Evolutionary conservation across 768 basidiomycete genomes (phyloP).

Genomic region (Phallus indusiatus): DNA sequence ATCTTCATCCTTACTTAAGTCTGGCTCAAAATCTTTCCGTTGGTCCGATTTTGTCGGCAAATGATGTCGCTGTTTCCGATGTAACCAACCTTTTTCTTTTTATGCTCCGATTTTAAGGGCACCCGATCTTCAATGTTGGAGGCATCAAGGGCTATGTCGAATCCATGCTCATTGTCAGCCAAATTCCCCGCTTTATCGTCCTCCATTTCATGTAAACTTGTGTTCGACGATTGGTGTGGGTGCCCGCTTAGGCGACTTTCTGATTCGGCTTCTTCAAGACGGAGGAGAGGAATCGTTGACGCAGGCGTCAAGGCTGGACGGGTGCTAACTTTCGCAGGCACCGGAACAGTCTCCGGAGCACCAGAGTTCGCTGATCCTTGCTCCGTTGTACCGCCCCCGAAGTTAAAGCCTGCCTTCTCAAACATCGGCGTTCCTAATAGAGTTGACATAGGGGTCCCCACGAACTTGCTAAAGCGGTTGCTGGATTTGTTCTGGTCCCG

Average conservation of each 20-base stretch:
- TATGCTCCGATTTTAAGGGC: not conserved
- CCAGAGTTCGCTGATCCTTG: not conserved
- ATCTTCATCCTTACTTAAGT: not conserved
- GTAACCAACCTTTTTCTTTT: not conserved
- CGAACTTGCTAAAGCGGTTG: not conserved
- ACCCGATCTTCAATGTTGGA: not conserved
- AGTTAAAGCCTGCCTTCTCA: slow-evolving; percentile 30
- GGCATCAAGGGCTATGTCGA: not conserved
- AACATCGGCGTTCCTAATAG: slow-evolving; percentile 25
- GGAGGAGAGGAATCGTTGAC: not conserved
- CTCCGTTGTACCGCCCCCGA: not conserved
- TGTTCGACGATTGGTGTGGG: not conserved
- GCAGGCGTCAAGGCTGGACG: not conserved
- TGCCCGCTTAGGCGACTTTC: not conserved
- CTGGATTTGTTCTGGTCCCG: not conserved
- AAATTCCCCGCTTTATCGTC: not conserved
- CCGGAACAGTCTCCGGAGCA: not conserved
- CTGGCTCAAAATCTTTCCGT: not conserved
- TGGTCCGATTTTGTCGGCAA: not conserved
- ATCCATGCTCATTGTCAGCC: not conserved
- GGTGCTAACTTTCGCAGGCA: not conserved
- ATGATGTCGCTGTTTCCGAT: not conserved
- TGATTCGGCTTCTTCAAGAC: not conserved
- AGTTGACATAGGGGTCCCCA: slow-evolving; percentile 21
- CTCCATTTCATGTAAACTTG: not conserved